These are phyloP conservation scores for Citrullus amarus DNA, from an alignment of 306 rosid species.

Conservation along the genomic window DNA sequence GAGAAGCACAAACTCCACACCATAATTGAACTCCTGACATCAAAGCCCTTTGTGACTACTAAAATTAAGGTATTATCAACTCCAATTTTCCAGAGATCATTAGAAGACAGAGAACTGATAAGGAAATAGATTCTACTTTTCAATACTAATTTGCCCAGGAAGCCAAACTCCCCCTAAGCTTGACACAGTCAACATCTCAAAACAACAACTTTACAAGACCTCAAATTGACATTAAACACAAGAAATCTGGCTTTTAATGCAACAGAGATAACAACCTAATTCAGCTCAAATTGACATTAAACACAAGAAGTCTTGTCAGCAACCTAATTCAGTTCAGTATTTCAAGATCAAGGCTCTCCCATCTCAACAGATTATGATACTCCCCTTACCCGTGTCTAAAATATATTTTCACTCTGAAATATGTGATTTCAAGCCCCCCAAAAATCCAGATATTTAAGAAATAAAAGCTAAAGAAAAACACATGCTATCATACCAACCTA, in stretches of 20 bases:
- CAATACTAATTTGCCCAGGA: neutral
- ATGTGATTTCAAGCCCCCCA: neutral
- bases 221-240: neutral
- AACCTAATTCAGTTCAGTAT: neutral
- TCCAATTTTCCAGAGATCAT: neutral
- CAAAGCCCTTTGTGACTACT: conserved; percentile 6
- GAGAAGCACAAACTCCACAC: conserved; percentile 74
- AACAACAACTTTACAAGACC: neutral
- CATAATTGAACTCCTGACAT: conserved; percentile 70
- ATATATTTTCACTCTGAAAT: neutral
- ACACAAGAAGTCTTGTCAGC: neutral
- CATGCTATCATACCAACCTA: neutral
- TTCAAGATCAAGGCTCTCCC: neutral
- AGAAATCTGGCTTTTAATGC: neutral
- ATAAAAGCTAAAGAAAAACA: neutral
- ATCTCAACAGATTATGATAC: neutral
- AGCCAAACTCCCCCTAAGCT: neutral
- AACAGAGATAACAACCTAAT: neutral
- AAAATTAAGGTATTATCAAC: neutral
- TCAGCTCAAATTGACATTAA: neutral
- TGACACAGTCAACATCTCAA: neutral
- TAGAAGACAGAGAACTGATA: neutral
- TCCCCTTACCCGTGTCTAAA: neutral
- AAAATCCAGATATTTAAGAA: neutral
- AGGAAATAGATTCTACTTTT: neutral